Evolutionary conservation across 768 basidiomycete genomes (phyloP).

Genomic region (Boletus pseudopeckii): DNA sequence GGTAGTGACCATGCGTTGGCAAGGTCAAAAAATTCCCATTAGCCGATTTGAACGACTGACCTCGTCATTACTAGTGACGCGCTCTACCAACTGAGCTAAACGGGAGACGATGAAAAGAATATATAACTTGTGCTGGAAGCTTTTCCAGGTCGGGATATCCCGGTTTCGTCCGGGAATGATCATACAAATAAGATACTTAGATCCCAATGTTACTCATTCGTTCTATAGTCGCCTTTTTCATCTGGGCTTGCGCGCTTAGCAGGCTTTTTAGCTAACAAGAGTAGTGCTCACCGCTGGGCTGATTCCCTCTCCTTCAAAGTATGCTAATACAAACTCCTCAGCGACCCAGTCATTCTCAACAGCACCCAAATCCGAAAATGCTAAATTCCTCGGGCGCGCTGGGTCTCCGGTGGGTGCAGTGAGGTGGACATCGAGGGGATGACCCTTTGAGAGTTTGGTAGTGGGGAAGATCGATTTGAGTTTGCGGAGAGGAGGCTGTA

Average conservation of each 20-base stretch:
- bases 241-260: slow-evolving; percentile 15
- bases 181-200: slow-evolving; percentile 7
- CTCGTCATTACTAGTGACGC: slow-evolving; percentile 71
- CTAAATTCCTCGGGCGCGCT: slow-evolving; percentile 48
- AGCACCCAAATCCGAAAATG: slow-evolving; percentile 70
- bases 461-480: slow-evolving; percentile 77
- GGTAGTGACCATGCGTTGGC: too few species aligned
- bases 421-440: slow-evolving; percentile 66
- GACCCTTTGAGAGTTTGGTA: slow-evolving; percentile 61
- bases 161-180: background rate
- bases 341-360: slow-evolving; percentile 76
- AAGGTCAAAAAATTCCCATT: slow-evolving; percentile 32
- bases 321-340: slow-evolving; percentile 67
- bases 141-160: background rate
- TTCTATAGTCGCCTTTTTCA: slow-evolving; percentile 29
- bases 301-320: slow-evolving; percentile 67
- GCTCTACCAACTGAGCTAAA: slow-evolving; percentile 53
- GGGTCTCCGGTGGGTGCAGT: slow-evolving; percentile 47
- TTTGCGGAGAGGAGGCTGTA: slow-evolving; percentile 62
- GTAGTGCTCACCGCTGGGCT: slow-evolving; percentile 61
- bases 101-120: slow-evolving; percentile 18
- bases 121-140: too few species aligned
- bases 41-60: slow-evolving; percentile 67
- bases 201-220: slow-evolving; percentile 18
- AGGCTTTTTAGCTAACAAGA: background rate